Conservation (phyloP, 1,284 basidiomycete species). For the Phlebopus sp. region DNA sequence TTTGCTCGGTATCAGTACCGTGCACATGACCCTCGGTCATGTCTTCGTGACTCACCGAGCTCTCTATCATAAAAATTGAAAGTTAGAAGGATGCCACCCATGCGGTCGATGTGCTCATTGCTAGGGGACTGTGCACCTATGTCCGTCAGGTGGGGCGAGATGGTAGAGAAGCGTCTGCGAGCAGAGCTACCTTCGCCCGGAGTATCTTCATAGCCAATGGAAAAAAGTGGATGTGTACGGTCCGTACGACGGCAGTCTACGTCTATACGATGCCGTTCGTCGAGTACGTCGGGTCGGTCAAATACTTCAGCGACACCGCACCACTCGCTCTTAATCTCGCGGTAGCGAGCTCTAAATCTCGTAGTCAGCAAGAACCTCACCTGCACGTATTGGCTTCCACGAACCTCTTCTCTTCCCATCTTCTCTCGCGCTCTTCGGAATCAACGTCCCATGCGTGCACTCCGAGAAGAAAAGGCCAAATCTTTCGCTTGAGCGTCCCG, state of each 20-base stretch:
- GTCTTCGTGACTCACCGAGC: conserved; percentile 57
- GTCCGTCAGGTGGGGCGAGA: conserved; percentile 67
- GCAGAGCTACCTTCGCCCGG: conserved; percentile 43
- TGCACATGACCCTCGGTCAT: conserved; percentile 12
- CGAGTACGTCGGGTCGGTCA: conserved; percentile 72
- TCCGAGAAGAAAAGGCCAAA: conserved; percentile 92
- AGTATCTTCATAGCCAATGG: conserved; percentile 40
- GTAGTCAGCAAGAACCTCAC: conserved; percentile 11
- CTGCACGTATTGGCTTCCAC: conserved; percentile 18
- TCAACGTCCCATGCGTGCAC: conserved; percentile 79
- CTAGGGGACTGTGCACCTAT: conserved; percentile 81
- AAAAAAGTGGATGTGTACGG: conserved; percentile 84
- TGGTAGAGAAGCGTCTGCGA: conserved; percentile 55
- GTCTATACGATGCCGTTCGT: conserved; percentile 87
- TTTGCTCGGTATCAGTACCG: conserved; percentile 19
- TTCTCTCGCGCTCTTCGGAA: conserved; percentile 47
- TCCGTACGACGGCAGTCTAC: conserved; percentile 99
- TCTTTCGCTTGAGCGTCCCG: conserved; percentile 56
- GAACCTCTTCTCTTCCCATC: conserved; percentile 67
- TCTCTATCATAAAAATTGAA: conserved; percentile 92
- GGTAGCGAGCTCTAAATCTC: conserved; percentile 60
- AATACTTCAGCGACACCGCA: conserved; percentile 78
- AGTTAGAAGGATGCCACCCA: conserved; percentile 83
- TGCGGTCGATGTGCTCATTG: conserved; percentile 82
- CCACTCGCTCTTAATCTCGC: conserved; percentile 74